Base-by-base conservation (phyloP, 1,284 basidiomycete species). In the Ceratobasidium theobromae region DNA sequence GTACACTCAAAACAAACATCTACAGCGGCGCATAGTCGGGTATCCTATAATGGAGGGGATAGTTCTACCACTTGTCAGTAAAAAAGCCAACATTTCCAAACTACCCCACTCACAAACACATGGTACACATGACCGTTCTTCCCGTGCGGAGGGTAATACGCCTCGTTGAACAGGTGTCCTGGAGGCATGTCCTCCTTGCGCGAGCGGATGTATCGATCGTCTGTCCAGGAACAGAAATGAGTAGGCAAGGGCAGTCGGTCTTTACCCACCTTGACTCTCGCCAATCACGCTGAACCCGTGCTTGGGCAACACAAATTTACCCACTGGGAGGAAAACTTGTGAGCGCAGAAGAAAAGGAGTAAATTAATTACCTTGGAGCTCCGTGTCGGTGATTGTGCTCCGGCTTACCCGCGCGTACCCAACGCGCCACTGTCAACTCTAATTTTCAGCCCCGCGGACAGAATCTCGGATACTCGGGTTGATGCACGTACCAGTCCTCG, bases 401-500 rank as follows among this genome's bases (percentile, higher is more conserved):
- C 86, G 82, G 5, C 88, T 89, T 49, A 90, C 75, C 28, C 88
- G 83, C 3, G 84, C 86, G 72, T 89, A 89, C 14, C 57, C 57
- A 40, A 25, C 48, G 30, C 72, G 55, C 62, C 72, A 72, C 68
- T 77, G 75, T 12, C 76, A 71, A 60, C 77, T 76, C 2, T 75
- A 77, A 68, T 76, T 76, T 57, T 75, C 73, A 46, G 71, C 70
- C 62, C 76, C 74, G 48, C 75, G 16, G 9, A 72, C 3, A 76
- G 65, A 27, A 75, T n/a, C n/a, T n/a, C n/a, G n/a, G n/a, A 58
- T 18, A 27, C 9, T 18, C 23, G 43, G n/a, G n/a, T 30, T n/a
- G 84, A 81, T 1, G 91, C 89, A 25, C 91, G 82, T 78, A 93
- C 90, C 30, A 94, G 73, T 1, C 88, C 89, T 18, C 91, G 83